Base-by-base conservation (phyloP, 2,329 filamentous ascomycete genomes). In the Metarhizium robertsii region DNA sequence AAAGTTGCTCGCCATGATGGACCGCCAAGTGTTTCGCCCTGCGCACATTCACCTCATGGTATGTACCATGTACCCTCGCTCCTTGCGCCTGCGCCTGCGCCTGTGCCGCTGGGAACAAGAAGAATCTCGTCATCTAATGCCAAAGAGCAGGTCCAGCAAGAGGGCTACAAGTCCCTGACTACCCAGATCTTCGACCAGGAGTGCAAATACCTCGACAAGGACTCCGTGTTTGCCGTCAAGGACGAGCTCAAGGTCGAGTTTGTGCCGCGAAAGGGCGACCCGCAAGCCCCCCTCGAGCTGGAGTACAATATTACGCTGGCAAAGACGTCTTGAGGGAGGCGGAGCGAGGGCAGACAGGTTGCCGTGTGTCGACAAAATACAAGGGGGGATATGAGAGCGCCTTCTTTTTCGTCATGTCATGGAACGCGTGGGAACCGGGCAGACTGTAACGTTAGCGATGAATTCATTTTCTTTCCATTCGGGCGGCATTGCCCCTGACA, bases 161-260 rank as follows among this genome's bases (percentile, higher is more conserved):
- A 79, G 2, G 79, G 79, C 7, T 84, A 86, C 73, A 86, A 83
- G 63, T 76, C 85, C 0, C 78, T 95, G 50, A 87, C 85, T 0
- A 79, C 78, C 1, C 88, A 94, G 68, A 84, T 94, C 55, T 92
- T 90, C 66, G 87, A 90, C 67, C 73, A 76, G 56, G 76, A 81
- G 58, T 83, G 84, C 68, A 76, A 79, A 59, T 84, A 88, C 61
- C 73, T 89, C 25, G 62, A 62, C 6, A 71, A 74, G 47, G 79
- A 82, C 60, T 71, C 73, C 5, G 79, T 80, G 8, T 82, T 79
- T 57, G 79, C 79, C 0, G 77, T 80, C 55, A 81, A 81, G 70
- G 69, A 76, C 29, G 77, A 76, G 30, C 63, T 81, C 42, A 64
- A 71, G 3, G 73, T 78, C 0, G 62, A 65, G 38, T 79, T 79